Evolutionary conservation across 2,329 filamentous ascomycete genomes (phyloP).

Genomic region (Periconia sp.): DNA sequence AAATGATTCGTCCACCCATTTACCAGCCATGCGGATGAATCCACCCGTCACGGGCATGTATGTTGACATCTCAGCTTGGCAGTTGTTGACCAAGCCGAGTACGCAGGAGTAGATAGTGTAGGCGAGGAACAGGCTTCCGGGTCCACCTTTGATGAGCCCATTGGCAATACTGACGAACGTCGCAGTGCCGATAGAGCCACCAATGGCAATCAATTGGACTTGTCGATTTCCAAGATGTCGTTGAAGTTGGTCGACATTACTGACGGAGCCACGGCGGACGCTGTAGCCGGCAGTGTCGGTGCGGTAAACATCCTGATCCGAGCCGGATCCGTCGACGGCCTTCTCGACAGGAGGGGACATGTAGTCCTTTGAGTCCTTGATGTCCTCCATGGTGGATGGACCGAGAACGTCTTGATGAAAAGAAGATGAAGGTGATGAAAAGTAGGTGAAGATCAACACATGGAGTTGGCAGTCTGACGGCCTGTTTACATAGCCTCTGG

Average conservation of each 20-base stretch:
- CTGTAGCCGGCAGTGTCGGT: constrained; percentile 5
- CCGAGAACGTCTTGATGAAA: constrained; percentile 2
- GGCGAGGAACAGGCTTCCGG: constrained; percentile 61
- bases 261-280: constrained; percentile 5
- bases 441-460: background rate
- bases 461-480: background rate
- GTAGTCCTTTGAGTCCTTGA: too few relatives aligned
- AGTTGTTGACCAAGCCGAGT: constrained; percentile 66
- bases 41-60: constrained; percentile 66
- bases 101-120: constrained; percentile 61
- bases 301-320: constrained; percentile 16
- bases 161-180: constrained; percentile 66
- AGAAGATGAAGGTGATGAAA: background rate
- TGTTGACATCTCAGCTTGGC: constrained; percentile 66
- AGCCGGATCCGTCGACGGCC: constrained; percentile 7
- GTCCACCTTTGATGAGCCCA: constrained; percentile 55
- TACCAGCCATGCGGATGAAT: constrained; percentile 67
- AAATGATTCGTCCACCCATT: constrained; percentile 68
- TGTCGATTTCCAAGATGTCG: constrained; percentile 53
- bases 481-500: constrained; percentile 3
- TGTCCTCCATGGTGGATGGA: constrained; percentile 16
- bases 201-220: constrained; percentile 41
- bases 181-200: constrained; percentile 42
- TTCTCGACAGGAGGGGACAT: constrained; percentile 14
- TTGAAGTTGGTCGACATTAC: constrained; percentile 32